Evolutionary conservation across 2,329 filamentous ascomycete species (phyloP).

Genomic region (Scedosporium aurantiacum): DNA sequence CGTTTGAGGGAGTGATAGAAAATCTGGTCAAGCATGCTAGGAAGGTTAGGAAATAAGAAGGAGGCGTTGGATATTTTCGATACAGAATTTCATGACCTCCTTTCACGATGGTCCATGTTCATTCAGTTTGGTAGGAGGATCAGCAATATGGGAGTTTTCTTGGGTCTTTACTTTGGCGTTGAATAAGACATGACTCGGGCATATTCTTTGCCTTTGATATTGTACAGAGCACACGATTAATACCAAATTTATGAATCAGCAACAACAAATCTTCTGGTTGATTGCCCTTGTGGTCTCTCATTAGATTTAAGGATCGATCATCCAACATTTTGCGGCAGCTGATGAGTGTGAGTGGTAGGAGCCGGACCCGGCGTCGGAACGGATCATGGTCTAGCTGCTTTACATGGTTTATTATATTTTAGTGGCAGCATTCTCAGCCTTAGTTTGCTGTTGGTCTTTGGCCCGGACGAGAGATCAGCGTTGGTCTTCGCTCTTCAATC

Average conservation of each 20-base stretch:
- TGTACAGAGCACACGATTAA: not conserved
- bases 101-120: not conserved
- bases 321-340: too few species aligned
- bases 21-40: slow-evolving; percentile 87
- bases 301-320: too few species aligned
- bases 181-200: not conserved
- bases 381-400: not conserved
- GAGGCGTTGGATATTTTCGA: not conserved
- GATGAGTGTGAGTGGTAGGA: too few species aligned
- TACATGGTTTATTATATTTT: too few species aligned
- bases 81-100: not conserved
- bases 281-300: too few species aligned
- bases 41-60: slow-evolving; percentile 61
- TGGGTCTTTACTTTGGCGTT: not conserved
- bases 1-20: slow-evolving; percentile 93
- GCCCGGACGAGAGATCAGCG: too few species aligned
- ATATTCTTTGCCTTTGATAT: not conserved
- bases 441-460: too few species aligned
- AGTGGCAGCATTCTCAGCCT: too few species aligned
- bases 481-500: not conserved
- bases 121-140: not conserved
- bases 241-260: not conserved
- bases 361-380: too few species aligned
- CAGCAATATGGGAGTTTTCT: not conserved
- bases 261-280: too few species aligned